Base-by-base conservation (phyloP, 306 rosid genomes). In the Betula pendula region DNA sequence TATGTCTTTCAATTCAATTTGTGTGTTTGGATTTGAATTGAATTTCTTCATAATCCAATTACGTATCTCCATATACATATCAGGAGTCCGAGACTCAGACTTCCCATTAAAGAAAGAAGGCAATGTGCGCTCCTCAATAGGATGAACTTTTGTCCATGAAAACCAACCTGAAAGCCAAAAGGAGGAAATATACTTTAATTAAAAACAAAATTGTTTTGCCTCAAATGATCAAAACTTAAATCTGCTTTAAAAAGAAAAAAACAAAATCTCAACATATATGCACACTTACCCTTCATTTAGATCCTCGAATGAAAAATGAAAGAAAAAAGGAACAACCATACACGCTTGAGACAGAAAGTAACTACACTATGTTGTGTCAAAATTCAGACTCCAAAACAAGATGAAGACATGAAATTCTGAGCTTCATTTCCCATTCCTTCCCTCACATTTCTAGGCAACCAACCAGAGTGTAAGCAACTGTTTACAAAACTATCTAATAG, bases 91-190 rank as follows among this genome's bases (percentile, higher is more conserved):
- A 58, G 81, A 79, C 45, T 85, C 93, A 60, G 81, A 81, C 75
- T 90, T 90, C 71, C 83, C 89, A 85, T 86, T 76, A 79, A 93
- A 93, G 85, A 93, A 93, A 71, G 93, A 85, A 43, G 94, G 84
- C 89, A 93, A 49, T 75, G 78, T 86, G 42, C 76, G 90, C 84
- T 90, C 88, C 89, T 93, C 98, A 71, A 93, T 85, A 67, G 90
- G 74, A 75, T 90, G 97, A 74, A 90, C 75, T 52, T 70, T 71
- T 47, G 82, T 82, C 98, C 98, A 93, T 1, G 93, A 88, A 86
- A 91, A 93, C 98, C 98, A 93, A 84, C 97, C 98, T 93, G 89
- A 72, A 85, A 86, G 60, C 27, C 75, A 77, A 68, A 70, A 44
- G 65, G 40, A 69, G 43, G 40, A 76, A 72, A 67, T 33, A 68